Evolutionary conservation across 176 grass and related monocot genomes (phyloP).

Genomic region (Musa schizocarpa): DNA sequence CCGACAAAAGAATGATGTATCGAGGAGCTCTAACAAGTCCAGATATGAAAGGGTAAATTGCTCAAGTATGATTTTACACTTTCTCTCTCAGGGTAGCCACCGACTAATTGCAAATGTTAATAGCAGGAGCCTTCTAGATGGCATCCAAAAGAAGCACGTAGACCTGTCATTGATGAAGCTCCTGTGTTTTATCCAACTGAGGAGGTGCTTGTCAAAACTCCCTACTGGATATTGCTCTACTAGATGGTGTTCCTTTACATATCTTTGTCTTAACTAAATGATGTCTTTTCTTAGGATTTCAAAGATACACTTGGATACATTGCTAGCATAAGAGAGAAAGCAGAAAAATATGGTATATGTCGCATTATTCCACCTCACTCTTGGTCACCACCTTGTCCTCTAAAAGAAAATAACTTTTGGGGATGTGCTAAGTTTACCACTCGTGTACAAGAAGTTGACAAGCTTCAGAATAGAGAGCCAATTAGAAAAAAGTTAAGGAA

Average conservation of each 20-base stretch:
- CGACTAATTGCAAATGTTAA: not conserved
- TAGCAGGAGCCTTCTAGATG: slow-evolving; percentile 34
- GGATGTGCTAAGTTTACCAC: slow-evolving; percentile 57
- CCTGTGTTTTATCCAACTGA: slow-evolving; percentile 80
- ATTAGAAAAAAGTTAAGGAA: slow-evolving; percentile 44
- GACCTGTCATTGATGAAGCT: slow-evolving; percentile 69
- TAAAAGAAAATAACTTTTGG: slow-evolving; percentile 71
- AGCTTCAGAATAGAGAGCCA: slow-evolving; percentile 82
- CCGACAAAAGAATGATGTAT: not conserved
- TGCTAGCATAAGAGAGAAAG: slow-evolving; percentile 39
- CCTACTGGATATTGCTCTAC: slow-evolving; percentile 5
- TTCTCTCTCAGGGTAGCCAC: not conserved
- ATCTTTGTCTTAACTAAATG: slow-evolving; percentile 3
- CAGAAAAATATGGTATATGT: slow-evolving; percentile 82
- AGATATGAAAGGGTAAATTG: slow-evolving; percentile 13
- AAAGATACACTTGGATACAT: slow-evolving; percentile 81
- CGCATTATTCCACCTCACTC: slow-evolving; percentile 73
- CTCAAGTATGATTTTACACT: not conserved
- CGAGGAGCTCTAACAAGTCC: slow-evolving; percentile 18
- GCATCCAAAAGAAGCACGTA: slow-evolving; percentile 43
- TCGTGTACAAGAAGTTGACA: slow-evolving; percentile 86
- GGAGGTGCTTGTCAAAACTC: slow-evolving; percentile 40
- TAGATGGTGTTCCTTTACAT: slow-evolving; percentile 1
- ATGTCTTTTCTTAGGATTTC: slow-evolving; percentile 61
- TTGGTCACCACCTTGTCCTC: slow-evolving; percentile 57